Conservation (phyloP, 352 stramenopile species). For the Globisporangium abappressorium region DNA sequence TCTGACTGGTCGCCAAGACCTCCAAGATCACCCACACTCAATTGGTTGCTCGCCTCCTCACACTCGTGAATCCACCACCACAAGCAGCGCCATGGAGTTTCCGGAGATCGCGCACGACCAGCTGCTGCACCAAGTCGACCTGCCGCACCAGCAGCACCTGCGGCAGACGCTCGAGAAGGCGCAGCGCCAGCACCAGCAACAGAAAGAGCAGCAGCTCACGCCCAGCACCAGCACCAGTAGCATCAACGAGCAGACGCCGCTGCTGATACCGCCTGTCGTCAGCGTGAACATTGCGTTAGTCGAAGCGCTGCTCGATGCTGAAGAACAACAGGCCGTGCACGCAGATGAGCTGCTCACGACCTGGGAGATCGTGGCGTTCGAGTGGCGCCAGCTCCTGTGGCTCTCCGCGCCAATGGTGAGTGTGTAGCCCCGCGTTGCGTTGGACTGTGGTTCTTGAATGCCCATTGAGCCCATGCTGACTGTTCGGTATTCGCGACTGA, state of each 20-base stretch:
- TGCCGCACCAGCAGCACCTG: constrained; percentile 27
- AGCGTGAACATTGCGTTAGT: constrained; percentile 17
- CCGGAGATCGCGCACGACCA: constrained; percentile 24
- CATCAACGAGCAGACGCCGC: constrained; percentile 21
- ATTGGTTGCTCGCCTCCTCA: too few relatives aligned
- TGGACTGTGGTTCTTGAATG: neutral
- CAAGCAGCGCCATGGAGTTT: constrained; percentile 25
- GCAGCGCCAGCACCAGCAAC: neutral
- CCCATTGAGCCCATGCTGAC: neutral
- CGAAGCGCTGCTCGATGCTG: constrained; percentile 22
- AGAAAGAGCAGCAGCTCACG: constrained; percentile 3
- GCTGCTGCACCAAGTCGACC: constrained; percentile 31
- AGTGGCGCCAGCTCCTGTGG: constrained; percentile 19
- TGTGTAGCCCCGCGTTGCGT: neutral
- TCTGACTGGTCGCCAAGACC: neutral
- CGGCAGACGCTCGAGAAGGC: constrained; percentile 20
- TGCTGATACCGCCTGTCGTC: constrained; percentile 19
- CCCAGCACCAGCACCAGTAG: constrained; percentile 11
- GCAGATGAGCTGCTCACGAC: constrained; percentile 19
- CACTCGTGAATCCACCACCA: neutral
- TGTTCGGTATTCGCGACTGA: neutral
- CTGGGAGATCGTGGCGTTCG: constrained; percentile 20
- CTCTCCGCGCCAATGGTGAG: constrained; percentile 22
- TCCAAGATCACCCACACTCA: neutral
- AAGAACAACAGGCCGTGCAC: constrained; percentile 25